Evolutionary conservation across 2,329 filamentous ascomycete genomes (phyloP), one percentile per base, ranked within the genome.

Genomic region (Verticillium nonalfalfae): DNA sequence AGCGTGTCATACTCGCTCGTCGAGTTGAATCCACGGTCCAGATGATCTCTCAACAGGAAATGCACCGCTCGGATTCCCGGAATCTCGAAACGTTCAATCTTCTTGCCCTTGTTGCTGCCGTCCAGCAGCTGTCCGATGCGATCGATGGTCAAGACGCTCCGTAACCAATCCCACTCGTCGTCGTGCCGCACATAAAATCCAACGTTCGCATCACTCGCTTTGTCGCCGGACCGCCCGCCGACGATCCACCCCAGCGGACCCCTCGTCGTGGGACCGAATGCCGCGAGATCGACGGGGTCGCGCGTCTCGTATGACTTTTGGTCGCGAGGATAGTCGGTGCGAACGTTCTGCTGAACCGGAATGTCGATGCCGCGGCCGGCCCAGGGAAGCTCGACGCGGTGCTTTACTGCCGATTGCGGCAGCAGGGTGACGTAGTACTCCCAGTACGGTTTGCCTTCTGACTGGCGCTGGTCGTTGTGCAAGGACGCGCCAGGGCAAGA

Each of bases 81-180:
- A 34, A 79, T 64, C 65, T 79, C 76, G 58, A 76, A 78, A 4
- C 76, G 69, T 39, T 78, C 76, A 58, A 79, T 69, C 62, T 60
- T 62, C 60, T 66, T 67, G 31, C 66, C 66, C 36, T 62, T 62
- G 56, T 68, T 62, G 55, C 65, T 64, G 6, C 64, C 65, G 45
- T 63, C 67, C 10, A 68, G 62, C 58, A 68, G 60, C 61, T 63
- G 60, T 11, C 62, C 62, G 33, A 67, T 56, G 58, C 62, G 63
- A 15, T 60, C 67, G 10, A 67, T 66, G 1, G 72, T 78, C 64
- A 80, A 68, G 18, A 77, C 59, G n/a, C 61, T 65, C 33, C 74
- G 70, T 33, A 78, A 64, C 79, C 79, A 81, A 4, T 76, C 71
- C 64, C 75, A 82, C 65, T 81, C 78, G 56, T 79, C 76, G 1